Percentiles rank a stretch among this genome's conserved stretches.
These are phyloP conservation scores for Penicillium nucicola DNA, from an alignment of 495 filamentous ascomycete genomes.

Conservation along the genomic window DNA sequence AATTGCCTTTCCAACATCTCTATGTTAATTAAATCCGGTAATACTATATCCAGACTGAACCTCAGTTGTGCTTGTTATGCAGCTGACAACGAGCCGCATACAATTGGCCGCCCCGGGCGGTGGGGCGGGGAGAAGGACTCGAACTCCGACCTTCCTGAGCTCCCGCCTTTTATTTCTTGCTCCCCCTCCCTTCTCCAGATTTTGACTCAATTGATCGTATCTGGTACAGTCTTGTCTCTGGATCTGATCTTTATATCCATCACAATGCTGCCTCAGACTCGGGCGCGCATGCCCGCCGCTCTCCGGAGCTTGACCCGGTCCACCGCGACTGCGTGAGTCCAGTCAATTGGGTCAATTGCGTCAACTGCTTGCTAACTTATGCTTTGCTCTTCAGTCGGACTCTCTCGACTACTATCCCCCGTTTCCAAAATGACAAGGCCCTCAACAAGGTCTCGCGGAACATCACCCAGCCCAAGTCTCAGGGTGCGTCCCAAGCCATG, in stretches of 20 bases:
- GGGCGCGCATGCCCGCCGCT: constrained; percentile 42
- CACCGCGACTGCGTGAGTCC: constrained; percentile 20
- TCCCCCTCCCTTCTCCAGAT: constrained; percentile 16
- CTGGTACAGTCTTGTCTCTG: constrained; percentile 10
- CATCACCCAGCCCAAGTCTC: constrained; percentile 94
- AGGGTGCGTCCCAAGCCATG: constrained; percentile 98
- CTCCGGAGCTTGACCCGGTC: constrained; percentile 34
- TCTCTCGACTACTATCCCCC: constrained; percentile 47
- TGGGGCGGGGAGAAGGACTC: constrained; percentile 21
- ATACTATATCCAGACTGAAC: too few species aligned
- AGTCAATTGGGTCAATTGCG: background rate
- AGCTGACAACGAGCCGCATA: constrained; percentile 1
- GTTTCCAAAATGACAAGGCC: constrained; percentile 35
- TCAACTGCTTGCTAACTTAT: constrained; percentile 14
- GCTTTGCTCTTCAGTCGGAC: constrained; percentile 33
- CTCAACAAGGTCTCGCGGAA: constrained; percentile 78
- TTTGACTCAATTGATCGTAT: constrained; percentile 3
- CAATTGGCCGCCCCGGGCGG: background rate
- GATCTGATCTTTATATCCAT: constrained; percentile 7
- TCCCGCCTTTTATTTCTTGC: constrained; percentile 19
- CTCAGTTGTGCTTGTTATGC: background rate
- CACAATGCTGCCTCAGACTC: constrained; percentile 42
- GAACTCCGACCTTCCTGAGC: constrained; percentile 29
- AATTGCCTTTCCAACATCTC: too few species aligned
- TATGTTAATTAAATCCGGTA: too few species aligned